These are phyloP conservation scores for Ganoderma boninense DNA, from an alignment of 1,284 basidiomycete genomes.

Conservation along the genomic window DNA sequence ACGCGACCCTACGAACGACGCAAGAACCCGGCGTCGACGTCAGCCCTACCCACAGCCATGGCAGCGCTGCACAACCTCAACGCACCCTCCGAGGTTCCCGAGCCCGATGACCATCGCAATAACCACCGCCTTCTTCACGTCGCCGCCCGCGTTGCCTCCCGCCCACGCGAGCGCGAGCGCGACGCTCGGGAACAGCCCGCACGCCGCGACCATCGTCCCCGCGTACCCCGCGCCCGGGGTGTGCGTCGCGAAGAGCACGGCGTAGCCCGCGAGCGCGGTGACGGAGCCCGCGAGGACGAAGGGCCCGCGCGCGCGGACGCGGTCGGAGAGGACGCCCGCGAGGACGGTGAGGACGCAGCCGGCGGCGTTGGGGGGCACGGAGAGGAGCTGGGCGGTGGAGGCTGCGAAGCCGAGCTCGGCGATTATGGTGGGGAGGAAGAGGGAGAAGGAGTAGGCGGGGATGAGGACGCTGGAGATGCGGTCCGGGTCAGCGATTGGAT, in stretches of 20 bases:
- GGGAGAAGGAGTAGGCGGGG: slow-evolving; percentile 25
- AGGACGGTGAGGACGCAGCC: slow-evolving; percentile 27
- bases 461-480: slow-evolving; percentile 20
- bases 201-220: slow-evolving; percentile 65
- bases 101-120: slow-evolving; percentile 73
- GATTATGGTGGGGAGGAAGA: slow-evolving; percentile 43
- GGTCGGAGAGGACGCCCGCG: slow-evolving; percentile 20
- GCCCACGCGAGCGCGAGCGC: slow-evolving; percentile 69
- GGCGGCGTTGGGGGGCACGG: slow-evolving; percentile 31
- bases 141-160: slow-evolving; percentile 71
- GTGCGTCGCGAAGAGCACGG: slow-evolving; percentile 59
- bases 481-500: slow-evolving; percentile 60
- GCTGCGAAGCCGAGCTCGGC: slow-evolving; percentile 39
- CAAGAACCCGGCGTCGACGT: too few relatives aligned
- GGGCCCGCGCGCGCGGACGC: slow-evolving; percentile 47
- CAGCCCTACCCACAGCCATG: too few relatives aligned
- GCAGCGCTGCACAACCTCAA: neutral
- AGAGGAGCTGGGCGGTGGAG: slow-evolving; percentile 36
- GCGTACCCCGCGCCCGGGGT: slow-evolving; percentile 64
- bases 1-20: slow-evolving; percentile 16
- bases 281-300: slow-evolving; percentile 63
- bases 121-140: slow-evolving; percentile 72
- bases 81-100: slow-evolving; percentile 63
- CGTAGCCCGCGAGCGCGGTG: slow-evolving; percentile 69
- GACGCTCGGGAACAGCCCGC: slow-evolving; percentile 69